These are phyloP conservation scores for Colletotrichum sp. DNA, from an alignment of 2,329 filamentous ascomycete genomes.

Conservation along the genomic window DNA sequence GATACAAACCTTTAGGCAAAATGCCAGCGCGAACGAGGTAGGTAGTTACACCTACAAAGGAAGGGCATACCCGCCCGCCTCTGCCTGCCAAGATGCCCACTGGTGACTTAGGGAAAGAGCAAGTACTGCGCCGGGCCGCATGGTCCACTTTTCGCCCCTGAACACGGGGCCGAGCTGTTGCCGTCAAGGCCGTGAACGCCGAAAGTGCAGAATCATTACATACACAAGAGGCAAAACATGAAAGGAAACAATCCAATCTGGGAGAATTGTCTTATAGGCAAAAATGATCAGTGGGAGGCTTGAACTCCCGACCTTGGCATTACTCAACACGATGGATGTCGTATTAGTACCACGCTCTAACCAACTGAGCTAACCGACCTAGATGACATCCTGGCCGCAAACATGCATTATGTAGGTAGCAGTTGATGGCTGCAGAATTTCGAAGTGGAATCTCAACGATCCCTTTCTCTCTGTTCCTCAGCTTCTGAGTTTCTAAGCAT, in stretches of 20 bases:
- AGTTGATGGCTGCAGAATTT: rapidly evolving
- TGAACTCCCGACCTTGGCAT: slow-evolving; percentile 22
- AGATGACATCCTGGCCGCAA: rapidly evolving
- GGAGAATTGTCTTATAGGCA: neutral
- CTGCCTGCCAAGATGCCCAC: neutral
- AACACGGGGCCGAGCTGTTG: neutral
- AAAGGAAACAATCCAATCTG: rapidly evolving
- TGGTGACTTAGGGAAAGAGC: neutral
- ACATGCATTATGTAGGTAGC: no score
- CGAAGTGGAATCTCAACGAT: no score
- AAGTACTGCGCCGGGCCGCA: neutral
- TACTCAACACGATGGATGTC: neutral
- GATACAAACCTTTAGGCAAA: rapidly evolving
- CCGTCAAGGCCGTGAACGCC: neutral
- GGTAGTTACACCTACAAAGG: rapidly evolving
- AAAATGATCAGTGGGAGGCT: slow-evolving; percentile 21
- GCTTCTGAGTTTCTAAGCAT: neutral
- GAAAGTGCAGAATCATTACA: neutral
- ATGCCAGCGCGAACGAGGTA: neutral
- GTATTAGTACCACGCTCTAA: slow-evolving; percentile 24
- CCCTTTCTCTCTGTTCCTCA: neutral
- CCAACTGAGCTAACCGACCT: slow-evolving; percentile 23
- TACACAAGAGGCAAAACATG: neutral
- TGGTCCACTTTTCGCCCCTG: neutral
- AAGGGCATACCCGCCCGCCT: neutral